Evolutionary conservation across 495 filamentous ascomycete genomes (phyloP).

Genomic region (Pyrenula massariospora): DNA sequence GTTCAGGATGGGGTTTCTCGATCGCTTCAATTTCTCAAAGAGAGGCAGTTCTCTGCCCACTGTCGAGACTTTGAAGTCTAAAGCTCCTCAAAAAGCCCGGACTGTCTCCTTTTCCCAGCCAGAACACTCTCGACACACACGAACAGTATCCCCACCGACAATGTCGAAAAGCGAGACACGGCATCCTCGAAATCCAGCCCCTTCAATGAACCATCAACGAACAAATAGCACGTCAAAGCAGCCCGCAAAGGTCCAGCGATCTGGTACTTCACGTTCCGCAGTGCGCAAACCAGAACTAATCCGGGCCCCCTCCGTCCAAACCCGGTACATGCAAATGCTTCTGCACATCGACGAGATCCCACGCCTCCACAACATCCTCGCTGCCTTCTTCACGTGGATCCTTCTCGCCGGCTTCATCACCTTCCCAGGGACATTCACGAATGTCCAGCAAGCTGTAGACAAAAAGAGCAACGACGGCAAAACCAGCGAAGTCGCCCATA

Average conservation of each 20-base stretch:
- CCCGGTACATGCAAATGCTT: slow-evolving; percentile 19
- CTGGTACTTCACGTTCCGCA: not conserved
- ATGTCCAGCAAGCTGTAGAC: slow-evolving; percentile 13
- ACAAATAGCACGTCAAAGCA: not conserved
- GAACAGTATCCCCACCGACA: not conserved
- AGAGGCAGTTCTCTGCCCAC: not conserved
- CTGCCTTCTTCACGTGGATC: slow-evolving; percentile 19
- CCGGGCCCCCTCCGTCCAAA: slow-evolving; percentile 2
- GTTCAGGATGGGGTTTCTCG: not conserved
- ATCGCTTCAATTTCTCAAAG: not conserved
- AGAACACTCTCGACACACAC: not conserved
- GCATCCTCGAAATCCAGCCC: not conserved
- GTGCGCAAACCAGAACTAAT: not conserved
- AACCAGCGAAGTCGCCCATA: not conserved
- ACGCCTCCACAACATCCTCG: slow-evolving; percentile 16
- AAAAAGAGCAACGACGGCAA: slow-evolving; percentile 4
- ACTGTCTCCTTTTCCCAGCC: not conserved
- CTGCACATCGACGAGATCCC: slow-evolving; percentile 15
- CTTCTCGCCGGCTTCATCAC: slow-evolving; percentile 24
- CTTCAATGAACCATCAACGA: no score
- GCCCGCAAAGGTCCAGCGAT: not conserved
- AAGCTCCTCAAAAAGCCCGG: not conserved
- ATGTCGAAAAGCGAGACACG: not conserved
- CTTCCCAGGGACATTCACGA: slow-evolving; percentile 23
- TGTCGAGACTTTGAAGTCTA: slow-evolving; percentile 3